phyloP scores from a whole-genome alignment of 2,329 filamentous ascomycete genomes.

The Chaetomiaceae sp. region DNA sequence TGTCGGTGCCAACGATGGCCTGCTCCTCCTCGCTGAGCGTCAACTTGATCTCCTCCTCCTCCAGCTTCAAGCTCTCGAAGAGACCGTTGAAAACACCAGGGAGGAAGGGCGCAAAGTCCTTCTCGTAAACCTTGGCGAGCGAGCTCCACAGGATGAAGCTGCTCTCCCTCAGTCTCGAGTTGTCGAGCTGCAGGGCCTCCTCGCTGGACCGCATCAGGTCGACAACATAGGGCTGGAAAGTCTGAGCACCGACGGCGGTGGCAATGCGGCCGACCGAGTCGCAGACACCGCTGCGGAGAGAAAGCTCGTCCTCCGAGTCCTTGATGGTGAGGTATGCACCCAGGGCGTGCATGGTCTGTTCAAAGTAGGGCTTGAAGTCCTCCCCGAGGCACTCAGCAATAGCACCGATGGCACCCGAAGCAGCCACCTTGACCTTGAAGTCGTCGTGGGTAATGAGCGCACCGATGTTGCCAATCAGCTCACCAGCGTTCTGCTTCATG shows the following conservation, averaged over 20 bases:
- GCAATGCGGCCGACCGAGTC: constrained; percentile 94
- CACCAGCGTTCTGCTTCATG: constrained; percentile 74
- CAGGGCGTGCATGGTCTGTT: constrained; percentile 83
- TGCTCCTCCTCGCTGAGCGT: constrained; percentile 69
- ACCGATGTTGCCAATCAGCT: constrained; percentile 80
- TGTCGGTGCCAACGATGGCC: constrained; percentile 60
- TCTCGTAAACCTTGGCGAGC: constrained; percentile 87
- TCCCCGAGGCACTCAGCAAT: constrained; percentile 81
- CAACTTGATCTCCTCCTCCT: constrained; percentile 81
- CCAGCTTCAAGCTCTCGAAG: constrained; percentile 78
- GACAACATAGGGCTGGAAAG: constrained; percentile 87
- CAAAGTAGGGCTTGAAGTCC: constrained; percentile 86
- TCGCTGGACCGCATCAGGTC: constrained; percentile 90
- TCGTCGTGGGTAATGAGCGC: constrained; percentile 79
- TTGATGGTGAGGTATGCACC: constrained; percentile 81
- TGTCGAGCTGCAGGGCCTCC: constrained; percentile 81
- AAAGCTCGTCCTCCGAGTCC: constrained; percentile 82
- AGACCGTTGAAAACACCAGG: constrained; percentile 73
- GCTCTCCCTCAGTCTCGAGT: constrained; percentile 87
- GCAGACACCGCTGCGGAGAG: constrained; percentile 82
- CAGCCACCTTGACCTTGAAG: constrained; percentile 82
- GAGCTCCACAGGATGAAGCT: constrained; percentile 97
- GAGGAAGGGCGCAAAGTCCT: constrained; percentile 74
- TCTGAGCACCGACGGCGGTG: constrained; percentile 73
- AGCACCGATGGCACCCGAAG: constrained; percentile 83